Base-by-base conservation (phyloP, 2,329 filamentous ascomycete genomes). In the Atkinsonella texensis region DNA sequence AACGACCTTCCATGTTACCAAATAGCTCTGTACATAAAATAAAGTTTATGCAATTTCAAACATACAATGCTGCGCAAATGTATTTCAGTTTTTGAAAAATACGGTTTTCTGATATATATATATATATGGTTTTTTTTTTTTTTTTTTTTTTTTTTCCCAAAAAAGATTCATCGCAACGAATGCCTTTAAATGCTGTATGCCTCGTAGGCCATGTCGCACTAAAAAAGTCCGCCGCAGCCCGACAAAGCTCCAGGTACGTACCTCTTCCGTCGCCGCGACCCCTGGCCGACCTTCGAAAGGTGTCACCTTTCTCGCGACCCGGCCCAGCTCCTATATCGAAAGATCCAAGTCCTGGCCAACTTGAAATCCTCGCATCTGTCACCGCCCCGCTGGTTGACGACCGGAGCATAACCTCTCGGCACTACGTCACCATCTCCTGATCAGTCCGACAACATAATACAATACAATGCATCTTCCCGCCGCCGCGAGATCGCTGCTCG, bases 401-500 rank as follows among this genome's bases (percentile, higher is more conserved):
- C 39, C 38, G 20, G 33, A 38, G 18, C 23, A 43, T 18, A 17
- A 20, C 4, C 18, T 43, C 20, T 49, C 39, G 31, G n/a, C n/a
- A 18, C 13, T n/a, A 38, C 13, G 20, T 31, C 11, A 7, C 31
- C 3, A 15, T 4, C 10, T 39, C 32, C 12, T 12, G 4, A 40
- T 31, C 23, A 33, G 13, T 8, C 40, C 20, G 23, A 40, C 7
- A 28, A 20, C 12, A 51, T 46, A 43, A 67, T 67, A 40, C 7
- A 28, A 17, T 11, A 51, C 48, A 45, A 67, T 67, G 65, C 56
- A 61, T 55, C 58, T 65, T 51, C 50, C 62, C 53, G 56, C 56
- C 50, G 67, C 74, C 52, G 71, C 72, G 65, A 70, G 65, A 65
- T 62, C 69, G 48, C 57, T 73, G 57, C 61, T 73, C 59, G 31